These are phyloP conservation scores for Dothistroma septosporum DNA, from an alignment of 2,329 filamentous ascomycete species.

Conservation along the genomic window DNA sequence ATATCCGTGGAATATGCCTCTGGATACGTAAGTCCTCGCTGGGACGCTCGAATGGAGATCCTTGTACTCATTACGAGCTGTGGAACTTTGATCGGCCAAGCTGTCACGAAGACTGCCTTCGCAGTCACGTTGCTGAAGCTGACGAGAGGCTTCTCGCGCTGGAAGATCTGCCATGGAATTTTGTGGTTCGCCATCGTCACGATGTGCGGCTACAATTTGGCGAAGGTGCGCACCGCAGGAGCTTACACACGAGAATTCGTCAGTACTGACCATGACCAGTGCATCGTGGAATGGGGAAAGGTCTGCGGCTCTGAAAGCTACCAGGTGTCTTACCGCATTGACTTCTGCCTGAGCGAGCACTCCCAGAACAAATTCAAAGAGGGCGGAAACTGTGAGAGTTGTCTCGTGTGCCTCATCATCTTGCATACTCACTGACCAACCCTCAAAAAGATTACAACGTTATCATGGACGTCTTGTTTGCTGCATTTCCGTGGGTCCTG, in stretches of 20 bases:
- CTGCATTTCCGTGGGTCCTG: slow-evolving; percentile 49
- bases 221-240: slow-evolving; percentile 35
- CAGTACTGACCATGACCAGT: slow-evolving; percentile 11
- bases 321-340: slow-evolving; percentile 47
- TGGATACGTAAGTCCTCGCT: slow-evolving; percentile 46
- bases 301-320: slow-evolving; percentile 44
- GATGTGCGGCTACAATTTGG: slow-evolving; percentile 49
- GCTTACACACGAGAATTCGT: background rate
- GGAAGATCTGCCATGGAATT: slow-evolving; percentile 27
- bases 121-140: slow-evolving; percentile 41
- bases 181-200: slow-evolving; percentile 49
- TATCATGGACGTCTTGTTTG: slow-evolving; percentile 52
- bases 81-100: slow-evolving; percentile 38
- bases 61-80: slow-evolving; percentile 46
- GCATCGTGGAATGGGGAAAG: slow-evolving; percentile 49
- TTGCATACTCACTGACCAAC: slow-evolving; percentile 13
- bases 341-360: slow-evolving; percentile 42
- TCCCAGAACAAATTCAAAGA: slow-evolving; percentile 47
- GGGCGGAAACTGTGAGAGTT: slow-evolving; percentile 47
- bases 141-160: slow-evolving; percentile 36
- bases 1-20: slow-evolving; percentile 48
- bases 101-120: slow-evolving; percentile 39
- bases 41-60: slow-evolving; percentile 53
- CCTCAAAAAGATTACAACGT: slow-evolving; percentile 50
- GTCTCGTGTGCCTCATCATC: slow-evolving; percentile 4